phyloP scores from a whole-genome alignment of 306 rosid species.

The Clitoria ternatea region DNA sequence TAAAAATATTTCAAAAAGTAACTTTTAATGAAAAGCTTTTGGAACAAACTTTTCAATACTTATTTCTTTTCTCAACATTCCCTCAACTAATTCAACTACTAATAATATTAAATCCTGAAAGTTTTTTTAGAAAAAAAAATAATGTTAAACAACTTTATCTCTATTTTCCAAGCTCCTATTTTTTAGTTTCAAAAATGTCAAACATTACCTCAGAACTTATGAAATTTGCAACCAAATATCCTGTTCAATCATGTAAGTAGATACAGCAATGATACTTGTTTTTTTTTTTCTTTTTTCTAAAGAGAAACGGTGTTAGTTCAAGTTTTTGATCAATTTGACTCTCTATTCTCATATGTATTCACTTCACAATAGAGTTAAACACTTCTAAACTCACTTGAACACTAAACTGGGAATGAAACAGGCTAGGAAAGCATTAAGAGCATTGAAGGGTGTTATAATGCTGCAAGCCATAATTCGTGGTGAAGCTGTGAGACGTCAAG shows the following conservation, averaged over 20 bases:
- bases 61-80: too few species aligned
- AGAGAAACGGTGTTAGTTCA: neutral
- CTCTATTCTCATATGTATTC: conserved; percentile 2
- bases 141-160: too few species aligned
- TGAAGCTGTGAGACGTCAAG: conserved; percentile 61
- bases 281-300: neutral
- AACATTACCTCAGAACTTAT: neutral
- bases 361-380: neutral
- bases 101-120: too few species aligned
- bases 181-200: too few species aligned
- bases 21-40: too few species aligned
- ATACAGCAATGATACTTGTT: neutral
- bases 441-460: conserved; percentile 74
- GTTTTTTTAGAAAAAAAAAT: too few species aligned
- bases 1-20: too few species aligned
- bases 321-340: conserved; percentile 1
- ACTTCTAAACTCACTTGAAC: conserved; percentile 7
- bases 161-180: too few species aligned
- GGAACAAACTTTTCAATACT: too few species aligned
- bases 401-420: conserved; percentile 30
- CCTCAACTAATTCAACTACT: too few species aligned
- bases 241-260: neutral
- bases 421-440: conserved; percentile 89
- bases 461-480: conserved; percentile 89
- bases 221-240: neutral